phyloP scores from a whole-genome alignment of 1,139 yeast species.

The Arxiozyma bovina region DNA sequence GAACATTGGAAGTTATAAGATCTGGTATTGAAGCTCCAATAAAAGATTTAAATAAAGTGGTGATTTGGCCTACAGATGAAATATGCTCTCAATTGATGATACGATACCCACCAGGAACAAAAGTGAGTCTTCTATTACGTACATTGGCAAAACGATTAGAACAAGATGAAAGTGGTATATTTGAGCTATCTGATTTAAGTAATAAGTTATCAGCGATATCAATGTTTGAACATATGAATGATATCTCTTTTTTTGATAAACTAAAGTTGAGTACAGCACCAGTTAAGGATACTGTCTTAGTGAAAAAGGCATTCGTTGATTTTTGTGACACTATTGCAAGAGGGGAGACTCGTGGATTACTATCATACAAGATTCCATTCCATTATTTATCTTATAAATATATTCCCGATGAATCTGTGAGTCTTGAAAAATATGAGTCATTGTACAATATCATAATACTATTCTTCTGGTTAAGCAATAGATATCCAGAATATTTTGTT shows the following conservation, averaged over 20 bases:
- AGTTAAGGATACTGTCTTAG: slow-evolving; percentile 30
- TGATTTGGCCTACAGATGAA: slow-evolving; percentile 62
- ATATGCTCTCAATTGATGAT: slow-evolving; percentile 40
- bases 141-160: slow-evolving; percentile 41
- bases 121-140: slow-evolving; percentile 38
- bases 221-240: slow-evolving; percentile 35
- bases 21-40: slow-evolving; percentile 42
- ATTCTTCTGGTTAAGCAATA: slow-evolving; percentile 77
- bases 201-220: slow-evolving; percentile 38
- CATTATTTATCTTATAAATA: slow-evolving; percentile 20
- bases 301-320: slow-evolving; percentile 23
- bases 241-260: slow-evolving; percentile 44
- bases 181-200: slow-evolving; percentile 31
- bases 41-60: slow-evolving; percentile 44
- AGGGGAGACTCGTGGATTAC: slow-evolving; percentile 24
- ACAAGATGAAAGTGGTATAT: slow-evolving; percentile 11
- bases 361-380: slow-evolving; percentile 31
- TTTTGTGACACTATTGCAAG: slow-evolving; percentile 30
- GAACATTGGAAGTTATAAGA: slow-evolving; percentile 39
- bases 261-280: slow-evolving; percentile 55
- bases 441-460: slow-evolving; percentile 61
- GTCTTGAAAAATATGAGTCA: slow-evolving; percentile 51
- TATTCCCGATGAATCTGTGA: slow-evolving; percentile 29
- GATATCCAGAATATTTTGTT: slow-evolving; percentile 75
- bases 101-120: slow-evolving; percentile 40